Base-by-base conservation (phyloP, 495 filamentous ascomycete species). In the Penicillium malachiteum region DNA sequence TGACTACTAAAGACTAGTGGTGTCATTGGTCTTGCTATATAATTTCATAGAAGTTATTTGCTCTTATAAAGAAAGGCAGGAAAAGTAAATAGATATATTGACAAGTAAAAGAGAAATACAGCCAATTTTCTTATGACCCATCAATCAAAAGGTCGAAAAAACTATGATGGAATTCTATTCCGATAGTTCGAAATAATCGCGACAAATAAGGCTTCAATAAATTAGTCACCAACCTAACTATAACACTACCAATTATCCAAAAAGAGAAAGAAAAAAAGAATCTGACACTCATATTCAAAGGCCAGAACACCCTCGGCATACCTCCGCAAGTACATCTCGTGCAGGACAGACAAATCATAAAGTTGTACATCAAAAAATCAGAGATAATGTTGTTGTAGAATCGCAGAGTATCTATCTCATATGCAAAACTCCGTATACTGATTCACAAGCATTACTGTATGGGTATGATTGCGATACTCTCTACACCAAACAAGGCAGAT, bases 321-420 rank as follows among this genome's bases (percentile, higher is more conserved):
- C 43, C 57, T 47, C 53, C 52, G 52, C 37, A 60, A 50, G 51
- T 55, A 46, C 48, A 60, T 60, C 48, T 55, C 52, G 43, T 60
- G 45, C 17, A 48, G 31, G 45, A 48, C 45, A 26, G 45, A 48
- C 30, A 48, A 32, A 48, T 48, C 45, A 30, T 26, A 48, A 34
- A 33, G 34, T 34, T 34, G 33, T 34, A 34, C 33, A 34, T 34
- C 11, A 34, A 34, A 34, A 34, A 34, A 7, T 42, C 16, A 42
- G 33, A 34, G 33, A 11, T 34, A 34, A 34, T 34, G 33, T 11
- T n/a, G n/a, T n/a, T n/a, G 33, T 34, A 34, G 33, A 34, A 34
- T 34, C 33, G 33, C 33, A 34, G 11, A 34, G 33, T 34, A 34
- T 11, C 33, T 34, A 34, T 34, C 33, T 34, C 33, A 34, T 34